Evolutionary conservation across 768 basidiomycete species (phyloP), one percentile per base, ranked within the genome.

Genomic region (Psilocybe tampanensis): DNA sequence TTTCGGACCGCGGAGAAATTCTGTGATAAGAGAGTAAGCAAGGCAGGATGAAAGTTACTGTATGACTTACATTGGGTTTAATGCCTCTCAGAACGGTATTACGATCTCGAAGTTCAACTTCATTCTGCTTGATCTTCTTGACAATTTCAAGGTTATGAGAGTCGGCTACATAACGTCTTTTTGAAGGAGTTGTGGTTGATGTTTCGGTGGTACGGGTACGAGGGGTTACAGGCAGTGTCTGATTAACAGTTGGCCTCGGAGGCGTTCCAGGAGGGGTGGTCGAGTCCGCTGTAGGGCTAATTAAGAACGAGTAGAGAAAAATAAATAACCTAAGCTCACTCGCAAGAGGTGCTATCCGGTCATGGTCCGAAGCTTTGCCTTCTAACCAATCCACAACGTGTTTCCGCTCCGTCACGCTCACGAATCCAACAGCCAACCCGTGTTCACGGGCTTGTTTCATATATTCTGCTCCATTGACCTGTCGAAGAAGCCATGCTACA

Each of bases 331-430:
- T 19, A 39, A 54, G 71, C 80, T 63, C 59, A 82, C 83, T 74
- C 59, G 66, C 34, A 50, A 81, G 69, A 26, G 80, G 74, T 47
- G 80, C 74, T 60, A 86, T 76, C 22, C 81, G 76, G n/a, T 81
- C 79, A 45, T 83, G 78, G 43, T 80, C 76, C 5, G 68, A 56
- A 12, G 71, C 68, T 64, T 74, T 79, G 33, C 90, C 86, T 64
- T 89, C 85, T 43, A 98, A 68, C 86, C 90, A 98, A 50, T 95
- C 94, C 33, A 92, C 85, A 0, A 96, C 86, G 44, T 79, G 80
- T 75, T 91, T 93, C 59, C 95, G 78, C 72, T 97, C 95, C 2
- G 93, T 92, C 32, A 94, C 85, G 62, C 90, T 87, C 36, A 98
- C 92, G 68, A 94, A 82, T 0, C 89, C 88, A 36, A 86, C 81